These are phyloP conservation scores for Scalesia atractyloides DNA, from an alignment of 129 eudicot species.

Conservation along the genomic window DNA sequence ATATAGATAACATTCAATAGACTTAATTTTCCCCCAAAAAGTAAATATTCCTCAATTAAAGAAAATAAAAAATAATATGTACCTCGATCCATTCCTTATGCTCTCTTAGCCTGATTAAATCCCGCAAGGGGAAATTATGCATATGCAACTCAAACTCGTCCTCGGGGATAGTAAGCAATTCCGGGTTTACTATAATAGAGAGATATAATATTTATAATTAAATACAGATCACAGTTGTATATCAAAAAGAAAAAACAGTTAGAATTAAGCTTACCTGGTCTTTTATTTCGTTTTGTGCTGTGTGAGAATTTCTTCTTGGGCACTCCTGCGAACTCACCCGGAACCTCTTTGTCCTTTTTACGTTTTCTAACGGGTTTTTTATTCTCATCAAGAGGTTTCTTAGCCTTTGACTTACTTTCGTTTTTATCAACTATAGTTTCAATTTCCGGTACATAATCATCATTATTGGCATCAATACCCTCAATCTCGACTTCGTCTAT, in stretches of 20 bases:
- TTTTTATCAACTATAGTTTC: constrained; percentile 38
- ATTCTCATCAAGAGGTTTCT: constrained; percentile 50
- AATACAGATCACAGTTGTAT: constrained; percentile 7
- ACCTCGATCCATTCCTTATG: constrained; percentile 68
- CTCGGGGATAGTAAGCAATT: constrained; percentile 67
- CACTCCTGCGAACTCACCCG: constrained; percentile 36
- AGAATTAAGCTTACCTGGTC: constrained; percentile 59
- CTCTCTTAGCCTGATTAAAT: constrained; percentile 69
- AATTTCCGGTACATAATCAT: constrained; percentile 45
- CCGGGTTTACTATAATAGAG: constrained; percentile 52
- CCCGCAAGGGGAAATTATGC: constrained; percentile 51
- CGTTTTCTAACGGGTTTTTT: constrained; percentile 63
- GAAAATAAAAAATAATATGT: constrained; percentile 7
- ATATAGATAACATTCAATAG: not conserved
- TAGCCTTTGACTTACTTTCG: constrained; percentile 24
- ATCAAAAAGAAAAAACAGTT: not conserved
- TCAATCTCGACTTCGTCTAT: constrained; percentile 40
- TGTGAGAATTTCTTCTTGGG: constrained; percentile 74
- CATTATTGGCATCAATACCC: not conserved
- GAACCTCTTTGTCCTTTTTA: constrained; percentile 49
- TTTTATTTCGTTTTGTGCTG: constrained; percentile 60
- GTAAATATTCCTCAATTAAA: not conserved
- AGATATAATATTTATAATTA: constrained; percentile 1
- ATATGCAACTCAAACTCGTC: constrained; percentile 63
- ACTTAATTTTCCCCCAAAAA: not conserved